phyloP scores from a whole-genome alignment of 768 basidiomycete species.

The Suillus tomentosus region DNA sequence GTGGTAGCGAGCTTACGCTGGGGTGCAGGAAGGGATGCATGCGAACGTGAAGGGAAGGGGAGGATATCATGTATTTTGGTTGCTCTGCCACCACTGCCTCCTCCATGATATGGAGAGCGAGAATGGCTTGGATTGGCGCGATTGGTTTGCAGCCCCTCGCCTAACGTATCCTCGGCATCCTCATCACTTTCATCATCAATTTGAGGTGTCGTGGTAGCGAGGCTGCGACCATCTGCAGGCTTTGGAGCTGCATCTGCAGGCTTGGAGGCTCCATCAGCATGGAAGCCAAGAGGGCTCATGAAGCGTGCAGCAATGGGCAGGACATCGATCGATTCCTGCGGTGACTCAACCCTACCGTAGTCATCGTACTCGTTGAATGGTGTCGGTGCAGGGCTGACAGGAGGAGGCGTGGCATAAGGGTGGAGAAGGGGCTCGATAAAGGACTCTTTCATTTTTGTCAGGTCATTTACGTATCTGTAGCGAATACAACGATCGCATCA shows the following conservation, averaged over 20 bases:
- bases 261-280: conserved; percentile 46
- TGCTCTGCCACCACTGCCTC: conserved; percentile 41
- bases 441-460: conserved; percentile 89
- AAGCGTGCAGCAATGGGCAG: conserved; percentile 92
- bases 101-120: conserved; percentile 72
- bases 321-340: conserved; percentile 70
- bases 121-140: conserved; percentile 54
- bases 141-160: conserved; percentile 32
- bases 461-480: conserved; percentile 86
- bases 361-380: conserved; percentile 70
- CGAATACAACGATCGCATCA: conserved; percentile 5
- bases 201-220: conserved; percentile 49
- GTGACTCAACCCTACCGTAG: conserved; percentile 63
- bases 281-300: conserved; percentile 65
- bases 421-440: conserved; percentile 91
- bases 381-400: conserved; percentile 52
- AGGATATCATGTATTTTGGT: conserved; percentile 49
- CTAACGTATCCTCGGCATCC: conserved; percentile 53
- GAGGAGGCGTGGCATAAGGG: conserved; percentile 54
- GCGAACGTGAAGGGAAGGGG: conserved; percentile 80
- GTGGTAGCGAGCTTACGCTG: conserved; percentile 55
- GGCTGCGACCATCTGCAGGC: conserved; percentile 49
- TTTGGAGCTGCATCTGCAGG: conserved; percentile 28
- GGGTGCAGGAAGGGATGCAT: conserved; percentile 73
- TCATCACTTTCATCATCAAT: conserved; percentile 77